Evolutionary conservation across 2,329 filamentous ascomycete species (phyloP).

Genomic region (Gaeumannomyces tritici): DNA sequence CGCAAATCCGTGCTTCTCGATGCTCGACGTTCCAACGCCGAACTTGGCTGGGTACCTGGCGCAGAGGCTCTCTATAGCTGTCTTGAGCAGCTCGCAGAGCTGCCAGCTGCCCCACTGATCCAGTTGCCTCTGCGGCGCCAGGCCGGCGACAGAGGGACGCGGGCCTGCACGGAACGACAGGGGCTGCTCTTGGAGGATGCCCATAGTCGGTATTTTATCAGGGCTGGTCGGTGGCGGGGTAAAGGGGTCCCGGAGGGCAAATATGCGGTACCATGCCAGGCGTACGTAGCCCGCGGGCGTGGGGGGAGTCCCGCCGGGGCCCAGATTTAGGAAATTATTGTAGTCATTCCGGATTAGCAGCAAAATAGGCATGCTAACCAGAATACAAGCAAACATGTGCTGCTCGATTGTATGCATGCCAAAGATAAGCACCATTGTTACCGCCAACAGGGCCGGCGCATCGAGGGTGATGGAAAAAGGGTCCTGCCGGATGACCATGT

Average conservation of each 20-base stretch:
- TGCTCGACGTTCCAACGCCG: conserved; percentile 59
- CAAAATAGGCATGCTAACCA: conserved; percentile 36
- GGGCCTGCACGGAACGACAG: conserved; percentile 54
- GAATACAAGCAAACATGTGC: conserved; percentile 35
- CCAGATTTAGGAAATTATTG: conserved; percentile 63
- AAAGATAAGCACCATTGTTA: conserved; percentile 35
- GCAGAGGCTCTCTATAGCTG: conserved; percentile 39
- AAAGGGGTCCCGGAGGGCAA: conserved; percentile 64
- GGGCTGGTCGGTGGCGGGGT: conserved; percentile 42
- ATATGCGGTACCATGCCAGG: conserved; percentile 62
- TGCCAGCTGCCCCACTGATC: conserved; percentile 50
- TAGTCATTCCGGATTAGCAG: conserved; percentile 61
- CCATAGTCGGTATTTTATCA: conserved; percentile 39
- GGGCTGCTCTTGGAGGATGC: conserved; percentile 40
- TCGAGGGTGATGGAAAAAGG: conserved; percentile 44
- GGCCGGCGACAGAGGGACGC: conserved; percentile 60
- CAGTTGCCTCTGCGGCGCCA: conserved; percentile 73
- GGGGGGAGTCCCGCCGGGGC: conserved; percentile 70
- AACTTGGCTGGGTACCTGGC: conserved; percentile 33
- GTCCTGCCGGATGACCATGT: conserved; percentile 36
- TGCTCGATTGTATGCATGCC: conserved; percentile 42
- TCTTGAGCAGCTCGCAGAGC: conserved; percentile 46
- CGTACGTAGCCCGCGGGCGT: conserved; percentile 65
- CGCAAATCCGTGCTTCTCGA: conserved; percentile 74
- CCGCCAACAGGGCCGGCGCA: conserved; percentile 34